Conservation (phyloP, 768 basidiomycete species). For the Daedaleopsis nitida region DNA sequence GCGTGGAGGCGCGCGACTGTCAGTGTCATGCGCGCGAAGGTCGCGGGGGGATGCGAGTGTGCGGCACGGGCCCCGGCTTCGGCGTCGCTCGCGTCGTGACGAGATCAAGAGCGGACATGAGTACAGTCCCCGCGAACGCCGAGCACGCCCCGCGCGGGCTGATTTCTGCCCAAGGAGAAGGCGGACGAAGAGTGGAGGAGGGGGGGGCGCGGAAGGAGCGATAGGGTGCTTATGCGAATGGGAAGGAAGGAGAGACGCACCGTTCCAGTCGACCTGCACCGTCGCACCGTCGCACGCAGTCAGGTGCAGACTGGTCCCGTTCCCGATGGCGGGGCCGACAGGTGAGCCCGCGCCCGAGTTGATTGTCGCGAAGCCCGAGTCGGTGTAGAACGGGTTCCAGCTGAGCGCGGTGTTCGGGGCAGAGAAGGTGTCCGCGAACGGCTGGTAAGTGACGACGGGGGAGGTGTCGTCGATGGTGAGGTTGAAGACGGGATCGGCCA, state of each 20-base stretch:
- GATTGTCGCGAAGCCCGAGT: conserved; percentile 46
- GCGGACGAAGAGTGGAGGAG: neutral
- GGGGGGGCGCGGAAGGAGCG: neutral
- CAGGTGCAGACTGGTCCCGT: conserved; percentile 60
- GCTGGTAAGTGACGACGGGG: conserved; percentile 60
- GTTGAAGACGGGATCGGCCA: conserved; percentile 39
- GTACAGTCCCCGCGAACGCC: neutral
- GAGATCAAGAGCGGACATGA: neutral
- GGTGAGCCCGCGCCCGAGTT: conserved; percentile 16
- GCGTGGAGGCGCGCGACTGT: neutral
- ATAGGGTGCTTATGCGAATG: neutral
- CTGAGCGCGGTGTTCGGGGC: conserved; percentile 48
- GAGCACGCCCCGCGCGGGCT: neutral
- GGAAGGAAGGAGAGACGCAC: conserved; percentile 39
- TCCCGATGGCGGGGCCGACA: conserved; percentile 38
- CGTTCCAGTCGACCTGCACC: conserved; percentile 60
- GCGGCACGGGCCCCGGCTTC: neutral
- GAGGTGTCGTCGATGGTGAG: conserved; percentile 68
- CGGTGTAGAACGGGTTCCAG: conserved; percentile 68
- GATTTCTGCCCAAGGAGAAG: neutral
- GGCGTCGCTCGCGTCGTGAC: neutral
- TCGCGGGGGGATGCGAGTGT: neutral
- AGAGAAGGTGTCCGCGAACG: conserved; percentile 57
- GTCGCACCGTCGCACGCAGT: conserved; percentile 63
- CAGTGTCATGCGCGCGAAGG: neutral